Evolutionary conservation across 164 flowering plant genomes (phyloP), one percentile per base, ranked within the genome.

Genomic region (Warburgia ugandensis): DNA sequence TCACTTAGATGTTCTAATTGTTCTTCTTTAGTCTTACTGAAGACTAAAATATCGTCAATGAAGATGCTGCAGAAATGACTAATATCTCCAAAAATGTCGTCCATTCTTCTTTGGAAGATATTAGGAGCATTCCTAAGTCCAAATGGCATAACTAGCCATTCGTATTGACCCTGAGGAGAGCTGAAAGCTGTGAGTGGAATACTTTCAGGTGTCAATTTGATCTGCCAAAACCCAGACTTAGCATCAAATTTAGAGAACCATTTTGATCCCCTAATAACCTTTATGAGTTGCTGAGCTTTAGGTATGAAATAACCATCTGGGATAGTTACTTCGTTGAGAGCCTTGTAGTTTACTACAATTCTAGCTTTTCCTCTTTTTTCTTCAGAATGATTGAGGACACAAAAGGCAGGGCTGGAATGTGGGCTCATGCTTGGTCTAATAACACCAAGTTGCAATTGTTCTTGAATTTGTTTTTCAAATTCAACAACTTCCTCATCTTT

Each of bases 141-240:
- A 42, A 55, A 55, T 6, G 60, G 55, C 25, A 61, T 17, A 1
- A 61, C 60, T 11, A 8, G 25, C 54, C 64, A 61, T 54, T 61
- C 39, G 25, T 35, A 61, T 5, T 53, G 53, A 45, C 64, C 58
- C 19, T 30, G n/a, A 3, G 57, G 63, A 27, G 6, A 17, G 7
- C 26, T 52, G 29, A 60, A 60, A 21, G 63, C 29, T 14, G 59
- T 54, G 22, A 33, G 14, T 1, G 9, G 22, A 20, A 22, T 14
- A 2, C 26, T 25, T 1, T 44, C 19, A 8, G 17, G n/a, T 2
- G 25, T 20, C 5, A 60, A 8, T n/a, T 6, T 3, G 3, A 53
- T 29, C 30, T 53, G 58, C 53, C 53, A 60, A 29, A 45, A 52
- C 2, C 46, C 56, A 8, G 29, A 16, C 50, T 58, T 58, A 11